A percentile compares a stretch with the other conserved stretches of the same genome.
phyloP scores from a whole-genome alignment of 305 asterid species.

The Fraxinus paxiana region DNA sequence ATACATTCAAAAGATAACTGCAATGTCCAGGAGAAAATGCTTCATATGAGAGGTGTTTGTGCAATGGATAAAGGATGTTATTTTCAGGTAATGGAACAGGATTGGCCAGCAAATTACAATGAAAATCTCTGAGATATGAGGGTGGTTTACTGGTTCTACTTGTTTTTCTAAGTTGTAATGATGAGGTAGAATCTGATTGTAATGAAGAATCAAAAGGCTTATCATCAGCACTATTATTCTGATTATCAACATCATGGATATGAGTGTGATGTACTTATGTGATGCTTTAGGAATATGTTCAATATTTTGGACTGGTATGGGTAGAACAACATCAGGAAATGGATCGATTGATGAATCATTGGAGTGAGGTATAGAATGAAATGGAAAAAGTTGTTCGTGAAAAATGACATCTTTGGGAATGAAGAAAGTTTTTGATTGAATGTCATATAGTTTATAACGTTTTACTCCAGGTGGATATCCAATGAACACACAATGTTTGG shows the following conservation, averaged over 20 bases:
- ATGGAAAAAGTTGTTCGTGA: too few species aligned
- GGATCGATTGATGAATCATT: background rate
- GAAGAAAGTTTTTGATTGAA: too few species aligned
- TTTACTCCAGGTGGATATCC: background rate
- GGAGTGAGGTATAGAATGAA: background rate
- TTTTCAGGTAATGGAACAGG: background rate
- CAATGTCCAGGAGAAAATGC: background rate
- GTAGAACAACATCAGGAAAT: background rate
- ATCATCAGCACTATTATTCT: too few species aligned
- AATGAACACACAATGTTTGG: background rate
- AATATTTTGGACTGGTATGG: background rate
- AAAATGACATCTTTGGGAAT: background rate
- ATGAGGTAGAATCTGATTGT: background rate
- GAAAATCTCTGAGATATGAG: too few species aligned
- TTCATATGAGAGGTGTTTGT: background rate
- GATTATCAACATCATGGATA: too few species aligned
- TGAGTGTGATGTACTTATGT: background rate
- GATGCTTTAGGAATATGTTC: background rate
- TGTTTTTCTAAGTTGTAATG: background rate
- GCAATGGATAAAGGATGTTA: background rate
- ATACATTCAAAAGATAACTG: background rate
- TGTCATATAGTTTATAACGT: background rate
- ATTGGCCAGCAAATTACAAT: too few species aligned
- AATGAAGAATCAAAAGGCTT: background rate
- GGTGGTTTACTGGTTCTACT: background rate